Conservation (phyloP, 23 red algal species). For the Gracilaria domingensis region DNA sequence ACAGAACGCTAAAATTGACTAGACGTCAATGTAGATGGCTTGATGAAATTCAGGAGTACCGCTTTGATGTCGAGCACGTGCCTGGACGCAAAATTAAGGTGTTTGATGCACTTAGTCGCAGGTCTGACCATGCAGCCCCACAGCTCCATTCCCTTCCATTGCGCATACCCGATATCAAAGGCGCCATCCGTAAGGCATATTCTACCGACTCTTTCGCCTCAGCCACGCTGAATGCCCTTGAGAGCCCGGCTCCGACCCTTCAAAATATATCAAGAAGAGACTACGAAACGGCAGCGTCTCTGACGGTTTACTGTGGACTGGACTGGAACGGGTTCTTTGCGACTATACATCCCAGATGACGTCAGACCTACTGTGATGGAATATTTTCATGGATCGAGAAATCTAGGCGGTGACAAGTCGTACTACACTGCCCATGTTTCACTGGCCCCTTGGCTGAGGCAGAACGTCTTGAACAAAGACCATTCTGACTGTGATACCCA, state of each 20-base stretch:
- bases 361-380: too few species aligned
- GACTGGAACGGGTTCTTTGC: neutral
- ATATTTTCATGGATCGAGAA: too few species aligned
- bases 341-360: conserved; percentile 16
- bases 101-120: conserved; percentile 17
- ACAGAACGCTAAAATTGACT: neutral
- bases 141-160: neutral
- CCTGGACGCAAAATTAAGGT: neutral
- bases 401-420: too few species aligned
- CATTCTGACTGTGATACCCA: too few species aligned
- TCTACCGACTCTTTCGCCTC: neutral
- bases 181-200: neutral
- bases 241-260: neutral
- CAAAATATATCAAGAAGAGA: neutral
- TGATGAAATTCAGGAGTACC: too few species aligned
- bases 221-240: neutral
- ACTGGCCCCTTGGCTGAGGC: too few species aligned
- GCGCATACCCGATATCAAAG: neutral
- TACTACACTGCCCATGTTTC: too few species aligned
- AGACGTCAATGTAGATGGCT: neutral
- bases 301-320: too few species aligned
- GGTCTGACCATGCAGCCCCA: neutral
- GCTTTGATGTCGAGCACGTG: conserved; percentile 6
- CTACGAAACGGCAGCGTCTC: neutral
- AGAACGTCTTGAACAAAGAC: too few species aligned